Percentiles rank a stretch among this genome's conserved stretches.
Evolutionary conservation across 331 rosid genomes (phyloP).

Genomic region (Spiraea crenata): DNA sequence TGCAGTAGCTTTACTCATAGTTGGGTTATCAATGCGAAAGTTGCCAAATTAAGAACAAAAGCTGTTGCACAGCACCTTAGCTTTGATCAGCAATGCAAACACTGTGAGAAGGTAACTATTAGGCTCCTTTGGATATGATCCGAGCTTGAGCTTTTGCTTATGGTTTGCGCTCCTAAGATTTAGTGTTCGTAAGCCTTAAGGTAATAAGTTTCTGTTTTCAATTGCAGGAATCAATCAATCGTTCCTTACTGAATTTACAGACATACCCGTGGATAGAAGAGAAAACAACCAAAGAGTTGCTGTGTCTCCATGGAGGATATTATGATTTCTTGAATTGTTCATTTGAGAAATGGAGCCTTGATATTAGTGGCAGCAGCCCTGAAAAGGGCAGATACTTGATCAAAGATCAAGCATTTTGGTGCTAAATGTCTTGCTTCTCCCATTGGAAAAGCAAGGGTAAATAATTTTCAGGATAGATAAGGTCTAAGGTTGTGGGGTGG

Average conservation of each 20-base stretch:
- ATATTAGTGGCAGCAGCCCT: conserved; percentile 30
- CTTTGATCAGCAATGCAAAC: conserved; percentile 74
- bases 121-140: neutral
- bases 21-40: conserved; percentile 66
- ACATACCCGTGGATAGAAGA: conserved; percentile 86
- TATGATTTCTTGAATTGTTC: conserved; percentile 70
- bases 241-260: conserved; percentile 66
- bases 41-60: conserved; percentile 64
- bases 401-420: conserved; percentile 62
- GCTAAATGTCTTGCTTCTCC: conserved; percentile 33
- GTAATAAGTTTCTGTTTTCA: neutral
- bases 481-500: no score
- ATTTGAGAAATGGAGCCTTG: conserved; percentile 91
- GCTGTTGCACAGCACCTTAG: conserved; percentile 56
- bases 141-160: no score
- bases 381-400: conserved; percentile 22
- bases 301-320: conserved; percentile 77
- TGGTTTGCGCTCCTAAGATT: neutral
- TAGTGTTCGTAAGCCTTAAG: neutral
- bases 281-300: conserved; percentile 45
- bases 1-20: conserved; percentile 56
- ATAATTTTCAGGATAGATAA: no score
- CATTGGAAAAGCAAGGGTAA: neutral
- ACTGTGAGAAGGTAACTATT: conserved; percentile 79
- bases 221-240: conserved; percentile 70